Evolutionary conservation across 176 grass and related monocot genomes (phyloP).

Genomic region (Coix lacrymajobi): DNA sequence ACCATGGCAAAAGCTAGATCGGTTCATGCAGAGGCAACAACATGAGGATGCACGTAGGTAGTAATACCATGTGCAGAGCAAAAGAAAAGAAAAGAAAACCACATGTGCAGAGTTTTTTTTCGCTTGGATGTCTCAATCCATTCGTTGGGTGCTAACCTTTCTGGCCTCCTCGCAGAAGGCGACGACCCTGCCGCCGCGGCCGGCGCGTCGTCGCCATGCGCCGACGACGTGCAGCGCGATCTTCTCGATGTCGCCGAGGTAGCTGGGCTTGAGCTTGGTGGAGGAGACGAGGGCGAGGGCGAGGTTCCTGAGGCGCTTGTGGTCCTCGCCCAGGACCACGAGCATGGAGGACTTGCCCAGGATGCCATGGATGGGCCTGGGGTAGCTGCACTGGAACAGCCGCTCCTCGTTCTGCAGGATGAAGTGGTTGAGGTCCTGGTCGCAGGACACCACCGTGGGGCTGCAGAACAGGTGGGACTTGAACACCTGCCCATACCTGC

Average conservation of each 20-base stretch:
- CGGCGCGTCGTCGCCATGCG: conserved; percentile 21
- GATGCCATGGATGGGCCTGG: conserved; percentile 77
- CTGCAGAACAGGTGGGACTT: conserved; percentile 84
- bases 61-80: conserved; percentile 22
- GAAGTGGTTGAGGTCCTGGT: conserved; percentile 92
- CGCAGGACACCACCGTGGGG: conserved; percentile 78
- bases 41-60: not conserved
- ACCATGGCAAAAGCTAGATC: conserved; percentile 3
- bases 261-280: conserved; percentile 66
- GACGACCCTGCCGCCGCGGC: conserved; percentile 1
- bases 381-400: conserved; percentile 92
- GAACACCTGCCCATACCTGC: conserved; percentile 89
- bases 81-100: too few relatives aligned
- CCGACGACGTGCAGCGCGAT: conserved; percentile 58
- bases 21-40: conserved; percentile 27
- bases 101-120: too few relatives aligned
- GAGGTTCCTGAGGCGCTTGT: conserved; percentile 74
- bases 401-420: conserved; percentile 94
- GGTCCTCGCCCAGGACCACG: conserved; percentile 77
- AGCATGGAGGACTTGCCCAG: conserved; percentile 91
- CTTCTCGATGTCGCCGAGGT: conserved; percentile 72
- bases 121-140: too few relatives aligned
- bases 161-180: conserved; percentile 74
- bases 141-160: conserved; percentile 41
- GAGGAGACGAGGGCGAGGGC: conserved; percentile 67